Percentiles rank a stretch among this genome's conserved stretches.
These are phyloP conservation scores for Chlamydomonas reinhardtii DNA, from an alignment of 163 green algal genomes.

Conservation along the genomic window DNA sequence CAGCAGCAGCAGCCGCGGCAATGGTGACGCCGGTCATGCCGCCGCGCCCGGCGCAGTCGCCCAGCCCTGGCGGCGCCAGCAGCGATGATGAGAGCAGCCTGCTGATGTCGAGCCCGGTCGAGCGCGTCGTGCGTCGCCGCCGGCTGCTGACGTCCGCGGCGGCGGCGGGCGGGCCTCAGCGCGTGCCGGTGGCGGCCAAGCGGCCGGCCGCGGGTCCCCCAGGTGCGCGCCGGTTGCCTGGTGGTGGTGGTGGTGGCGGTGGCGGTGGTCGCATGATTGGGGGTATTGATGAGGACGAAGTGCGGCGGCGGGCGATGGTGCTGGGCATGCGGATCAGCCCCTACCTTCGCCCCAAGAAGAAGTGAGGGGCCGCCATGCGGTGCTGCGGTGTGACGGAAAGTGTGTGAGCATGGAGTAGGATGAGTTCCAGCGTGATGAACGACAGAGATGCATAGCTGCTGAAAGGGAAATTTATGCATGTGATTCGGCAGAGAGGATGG, in stretches of 20 bases:
- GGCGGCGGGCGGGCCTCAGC: constrained; percentile 21
- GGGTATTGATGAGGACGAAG: constrained; percentile 16
- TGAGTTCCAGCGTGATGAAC: too few species aligned
- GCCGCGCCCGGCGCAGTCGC: neutral
- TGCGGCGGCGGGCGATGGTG: constrained; percentile 19
- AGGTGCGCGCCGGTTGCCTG: neutral
- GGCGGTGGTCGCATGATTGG: neutral
- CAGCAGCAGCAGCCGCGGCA: too few species aligned
- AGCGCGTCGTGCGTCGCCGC: neutral
- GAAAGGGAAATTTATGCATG: too few species aligned
- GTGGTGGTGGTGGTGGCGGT: neutral
- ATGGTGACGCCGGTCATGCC: too few species aligned
- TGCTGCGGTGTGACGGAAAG: neutral
- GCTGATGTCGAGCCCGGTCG: neutral
- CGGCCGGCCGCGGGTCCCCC: neutral
- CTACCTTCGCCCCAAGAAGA: constrained; percentile 36
- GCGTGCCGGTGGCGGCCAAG: neutral
- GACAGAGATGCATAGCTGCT: too few species aligned
- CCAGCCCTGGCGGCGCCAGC: neutral
- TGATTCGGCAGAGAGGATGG: too few species aligned
- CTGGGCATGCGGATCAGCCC: constrained; percentile 49
- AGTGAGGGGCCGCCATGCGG: neutral
- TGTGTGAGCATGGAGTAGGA: too few species aligned
- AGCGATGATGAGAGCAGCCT: constrained; percentile 2
- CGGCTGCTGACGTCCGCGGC: neutral